Evolutionary conservation across 2,329 filamentous ascomycete species (phyloP).

Genomic region (Aspergillus hortae): DNA sequence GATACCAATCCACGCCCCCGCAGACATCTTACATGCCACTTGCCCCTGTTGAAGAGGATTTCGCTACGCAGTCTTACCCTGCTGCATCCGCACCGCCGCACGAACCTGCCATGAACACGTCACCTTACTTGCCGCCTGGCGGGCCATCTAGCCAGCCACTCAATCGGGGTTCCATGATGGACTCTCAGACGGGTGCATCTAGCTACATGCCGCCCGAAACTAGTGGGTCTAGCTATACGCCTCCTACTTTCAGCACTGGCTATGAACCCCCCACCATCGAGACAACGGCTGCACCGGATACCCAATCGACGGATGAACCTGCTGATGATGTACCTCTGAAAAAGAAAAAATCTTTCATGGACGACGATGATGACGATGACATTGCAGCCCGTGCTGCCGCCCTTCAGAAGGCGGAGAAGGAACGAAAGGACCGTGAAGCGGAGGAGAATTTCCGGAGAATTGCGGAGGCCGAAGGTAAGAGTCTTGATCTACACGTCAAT

Average conservation of each 20-base stretch:
- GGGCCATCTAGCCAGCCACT: conserved; percentile 21
- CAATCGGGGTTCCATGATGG: conserved; percentile 15
- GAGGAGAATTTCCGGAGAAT: conserved; percentile 82
- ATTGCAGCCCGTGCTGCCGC: conserved; percentile 54
- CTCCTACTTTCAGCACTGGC: conserved; percentile 12
- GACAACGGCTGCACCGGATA: conserved; percentile 29
- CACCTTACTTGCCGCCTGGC: conserved; percentile 24
- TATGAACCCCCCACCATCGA: conserved; percentile 40
- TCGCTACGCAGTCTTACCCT: conserved; percentile 23
- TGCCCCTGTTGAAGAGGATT: conserved; percentile 38
- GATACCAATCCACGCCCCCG: conserved; percentile 36
- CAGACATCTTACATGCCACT: conserved; percentile 37
- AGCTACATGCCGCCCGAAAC: conserved; percentile 34
- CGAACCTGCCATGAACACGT: conserved; percentile 24
- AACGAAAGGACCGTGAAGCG: conserved; percentile 72
- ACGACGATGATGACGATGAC: conserved; percentile 74
- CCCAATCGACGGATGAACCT: conserved; percentile 50
- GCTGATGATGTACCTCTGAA: conserved; percentile 57
- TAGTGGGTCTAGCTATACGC: background rate
- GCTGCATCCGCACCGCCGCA: conserved; percentile 15
- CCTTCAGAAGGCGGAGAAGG: conserved; percentile 57
- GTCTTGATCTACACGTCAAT: background rate
- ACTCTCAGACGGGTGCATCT: conserved; percentile 21
- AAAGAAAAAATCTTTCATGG: conserved; percentile 76
- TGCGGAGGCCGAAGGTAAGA: conserved; percentile 64